Base-by-base conservation (phyloP, 192 early-diverging fungal species). In the Coemansia sp. region DNA sequence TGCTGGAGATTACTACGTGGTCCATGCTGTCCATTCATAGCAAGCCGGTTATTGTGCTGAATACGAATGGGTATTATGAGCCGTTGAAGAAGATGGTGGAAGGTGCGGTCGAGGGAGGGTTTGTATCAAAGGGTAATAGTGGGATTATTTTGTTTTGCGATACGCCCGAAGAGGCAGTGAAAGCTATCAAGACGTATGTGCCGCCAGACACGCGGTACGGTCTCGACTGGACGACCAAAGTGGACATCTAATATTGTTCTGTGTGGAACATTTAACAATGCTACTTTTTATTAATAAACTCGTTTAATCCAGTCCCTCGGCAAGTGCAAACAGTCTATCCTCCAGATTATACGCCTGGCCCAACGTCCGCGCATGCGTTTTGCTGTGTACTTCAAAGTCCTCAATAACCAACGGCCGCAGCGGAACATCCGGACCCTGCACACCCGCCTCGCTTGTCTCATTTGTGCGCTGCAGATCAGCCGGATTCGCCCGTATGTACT, bases 1-100 rank as follows among this genome's bases (percentile, higher is more conserved):
- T 94, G 50, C 70, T 94, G 4, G 94, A 96, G 76, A 83, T 88
- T 21, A 85, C 85, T 25, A 93, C 92, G 3, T 92, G 91, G 89
- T 86, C 85, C 24, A 86, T 92, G 62, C 73, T 94, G 29, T 84
- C 82, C 37, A 93, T 94, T 58, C 92, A 93, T 70, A 52, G 69
- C 51, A 94, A 94, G 69, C 94, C 92, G 10, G 84, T 96, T 27
- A 77, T 89, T 48, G 65, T 91, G 15, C 70, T 96, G 29, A 92
- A 94, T 71, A 88, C 84, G 45, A 83, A 86, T 37, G 90, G 88
- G 15, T 96, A 85, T 81, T 96, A 86, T 72, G 83, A 86, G 23
- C 77, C 85, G 9, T 80, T 96, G 32, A 60, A 83, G 23, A 72
- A 83, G 24, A 81, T 89, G 76, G 81, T 94, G n/a, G 74, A 85